Evolutionary conservation across 306 rosid genomes (phyloP).

Genomic region (Styphnolobium japonicum): DNA sequence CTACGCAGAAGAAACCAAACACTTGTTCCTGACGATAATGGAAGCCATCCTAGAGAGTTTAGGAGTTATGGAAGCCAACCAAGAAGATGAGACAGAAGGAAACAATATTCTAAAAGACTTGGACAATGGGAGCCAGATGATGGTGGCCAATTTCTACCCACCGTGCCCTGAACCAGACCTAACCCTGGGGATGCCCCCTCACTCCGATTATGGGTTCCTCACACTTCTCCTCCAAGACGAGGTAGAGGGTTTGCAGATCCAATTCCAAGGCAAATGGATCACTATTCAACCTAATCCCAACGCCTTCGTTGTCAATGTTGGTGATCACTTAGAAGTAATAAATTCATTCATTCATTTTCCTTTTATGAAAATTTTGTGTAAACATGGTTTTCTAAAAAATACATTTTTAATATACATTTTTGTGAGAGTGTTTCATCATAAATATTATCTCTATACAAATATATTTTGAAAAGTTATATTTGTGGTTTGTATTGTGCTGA

Average conservation of each 20-base stretch:
- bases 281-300: constrained; percentile 76
- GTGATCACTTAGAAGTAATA: constrained; percentile 67
- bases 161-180: constrained; percentile 86
- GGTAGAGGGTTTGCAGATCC: constrained; percentile 80
- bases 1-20: constrained; percentile 64
- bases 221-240: constrained; percentile 90
- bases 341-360: background rate
- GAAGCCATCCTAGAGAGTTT: constrained; percentile 76
- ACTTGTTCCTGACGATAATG: constrained; percentile 52
- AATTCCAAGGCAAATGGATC: constrained; percentile 62
- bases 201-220: constrained; percentile 92
- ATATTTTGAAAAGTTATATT: no score
- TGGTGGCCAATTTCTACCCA: constrained; percentile 85
- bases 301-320: constrained; percentile 77
- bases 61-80: constrained; percentile 37
- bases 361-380: no score
- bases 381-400: no score
- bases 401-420: no score
- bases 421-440: no score
- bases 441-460: no score
- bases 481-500: background rate
- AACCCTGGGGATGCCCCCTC: constrained; percentile 92
- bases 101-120: constrained; percentile 44
- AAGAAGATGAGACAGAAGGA: constrained; percentile 26
- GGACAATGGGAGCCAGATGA: constrained; percentile 75